phyloP scores from a whole-genome alignment of 2,329 filamentous ascomycete species.

The Pochonia chlamydosporia region DNA sequence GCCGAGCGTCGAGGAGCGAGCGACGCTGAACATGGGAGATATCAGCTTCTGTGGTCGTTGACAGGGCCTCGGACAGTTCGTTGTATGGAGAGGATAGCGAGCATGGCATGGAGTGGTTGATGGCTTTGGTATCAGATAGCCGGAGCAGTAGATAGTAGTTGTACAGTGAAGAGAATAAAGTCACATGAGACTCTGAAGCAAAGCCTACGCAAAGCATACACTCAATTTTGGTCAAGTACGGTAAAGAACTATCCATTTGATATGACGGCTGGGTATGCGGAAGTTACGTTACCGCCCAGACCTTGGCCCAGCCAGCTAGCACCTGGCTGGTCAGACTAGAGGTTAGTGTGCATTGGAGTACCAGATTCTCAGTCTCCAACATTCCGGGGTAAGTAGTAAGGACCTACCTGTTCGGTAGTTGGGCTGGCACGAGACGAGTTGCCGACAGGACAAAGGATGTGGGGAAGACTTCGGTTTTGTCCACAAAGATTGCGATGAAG shows the following conservation, averaged over 20 bases:
- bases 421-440: too few species aligned
- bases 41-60: slow-evolving; percentile 1
- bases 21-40: neutral
- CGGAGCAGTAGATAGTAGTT: slow-evolving; percentile 3
- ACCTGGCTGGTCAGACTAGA: neutral
- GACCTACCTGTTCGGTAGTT: too few species aligned
- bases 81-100: neutral
- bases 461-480: too few species aligned
- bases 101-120: neutral
- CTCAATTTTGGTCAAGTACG: too few species aligned
- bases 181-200: slow-evolving; percentile 4
- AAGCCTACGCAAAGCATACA: neutral
- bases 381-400: too few species aligned
- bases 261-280: too few species aligned
- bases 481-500: too few species aligned
- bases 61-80: slow-evolving; percentile 4
- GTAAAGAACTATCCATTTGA: too few species aligned
- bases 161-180: slow-evolving; percentile 8
- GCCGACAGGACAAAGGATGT: too few species aligned
- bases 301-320: neutral
- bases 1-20: neutral
- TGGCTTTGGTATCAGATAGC: slow-evolving; percentile 2
- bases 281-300: neutral
- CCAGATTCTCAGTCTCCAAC: too few species aligned
- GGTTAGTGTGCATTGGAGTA: neutral